Evolutionary conservation across 73 alveolate species (phyloP).

Genomic region (Stentor roeselii): DNA sequence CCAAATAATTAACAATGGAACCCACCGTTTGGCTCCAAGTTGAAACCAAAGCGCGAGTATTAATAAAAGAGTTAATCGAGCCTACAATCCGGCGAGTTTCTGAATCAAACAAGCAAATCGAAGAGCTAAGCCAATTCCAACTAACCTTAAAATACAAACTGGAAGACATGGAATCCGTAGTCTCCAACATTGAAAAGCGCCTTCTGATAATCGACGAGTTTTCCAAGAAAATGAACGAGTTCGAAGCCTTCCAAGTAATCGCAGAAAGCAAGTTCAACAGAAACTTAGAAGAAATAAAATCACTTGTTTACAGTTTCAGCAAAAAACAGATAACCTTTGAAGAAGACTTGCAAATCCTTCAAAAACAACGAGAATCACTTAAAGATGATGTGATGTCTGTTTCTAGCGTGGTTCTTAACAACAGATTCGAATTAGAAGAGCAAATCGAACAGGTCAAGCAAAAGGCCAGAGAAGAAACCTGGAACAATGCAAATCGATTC

Average conservation of each 20-base stretch:
- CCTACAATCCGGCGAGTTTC: slow-evolving; percentile 1
- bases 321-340: not conserved
- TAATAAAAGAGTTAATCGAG: slow-evolving; percentile 15
- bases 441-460: not conserved
- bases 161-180: not conserved
- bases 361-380: not conserved
- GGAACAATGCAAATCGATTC: not conserved
- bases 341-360: not conserved
- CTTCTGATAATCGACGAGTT: not conserved
- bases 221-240: not conserved
- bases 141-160: not conserved
- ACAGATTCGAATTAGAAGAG: not conserved
- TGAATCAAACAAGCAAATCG: not conserved
- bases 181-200: not conserved
- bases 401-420: not conserved
- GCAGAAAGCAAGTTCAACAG: not conserved
- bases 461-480: not conserved
- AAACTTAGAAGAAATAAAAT: slow-evolving; percentile 9
- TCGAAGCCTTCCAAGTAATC: not conserved
- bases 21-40: not conserved
- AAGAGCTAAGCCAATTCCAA: not conserved
- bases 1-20: too few species aligned
- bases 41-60: slow-evolving; percentile 11
- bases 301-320: not conserved
- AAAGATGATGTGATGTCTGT: not conserved